Conservation (phyloP, 2,329 filamentous ascomycete species). For the Eutypella sp. region DNA sequence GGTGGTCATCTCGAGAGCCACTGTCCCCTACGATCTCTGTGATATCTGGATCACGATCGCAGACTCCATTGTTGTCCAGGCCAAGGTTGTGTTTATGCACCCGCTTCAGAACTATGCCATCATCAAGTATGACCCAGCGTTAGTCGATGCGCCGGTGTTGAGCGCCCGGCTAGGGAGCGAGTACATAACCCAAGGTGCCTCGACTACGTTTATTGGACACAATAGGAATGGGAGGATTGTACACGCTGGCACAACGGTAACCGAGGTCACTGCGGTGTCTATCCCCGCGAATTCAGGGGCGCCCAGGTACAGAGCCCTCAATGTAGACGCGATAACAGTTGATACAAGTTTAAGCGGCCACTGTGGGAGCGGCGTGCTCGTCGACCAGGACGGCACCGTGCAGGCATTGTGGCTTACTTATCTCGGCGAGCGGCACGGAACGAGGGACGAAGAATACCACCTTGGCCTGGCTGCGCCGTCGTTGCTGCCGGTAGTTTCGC, state of each 20-base stretch:
- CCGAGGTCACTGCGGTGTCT: conserved; percentile 93
- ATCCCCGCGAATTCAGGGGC: conserved; percentile 92
- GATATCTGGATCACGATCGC: conserved; percentile 96
- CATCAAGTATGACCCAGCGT: conserved; percentile 85
- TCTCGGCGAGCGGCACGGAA: conserved; percentile 79
- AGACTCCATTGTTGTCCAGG: conserved; percentile 90
- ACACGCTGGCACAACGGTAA: conserved; percentile 88
- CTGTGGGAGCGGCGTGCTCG: conserved; percentile 89
- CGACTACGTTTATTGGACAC: conserved; percentile 96
- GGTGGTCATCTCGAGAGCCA: conserved; percentile 87
- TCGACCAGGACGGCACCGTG: conserved; percentile 84
- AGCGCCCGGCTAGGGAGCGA: conserved; percentile 78
- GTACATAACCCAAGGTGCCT: conserved; percentile 84
- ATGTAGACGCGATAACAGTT: conserved; percentile 94
- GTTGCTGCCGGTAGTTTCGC: conserved; percentile 78
- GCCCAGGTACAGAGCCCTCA: conserved; percentile 88
- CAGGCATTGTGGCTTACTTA: conserved; percentile 97
- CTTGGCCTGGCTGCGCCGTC: conserved; percentile 86
- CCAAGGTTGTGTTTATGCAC: conserved; percentile 92
- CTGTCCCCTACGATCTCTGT: conserved; percentile 93
- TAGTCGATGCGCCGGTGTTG: conserved; percentile 91
- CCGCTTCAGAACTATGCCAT: conserved; percentile 96
- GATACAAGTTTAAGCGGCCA: conserved; percentile 88
- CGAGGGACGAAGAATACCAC: conserved; percentile 94
- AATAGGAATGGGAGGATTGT: conserved; percentile 94